Percentiles rank a stretch among this genome's conserved stretches.
These are phyloP conservation scores for Mycena vitilis DNA, from an alignment of 768 basidiomycete species.

Conservation along the genomic window DNA sequence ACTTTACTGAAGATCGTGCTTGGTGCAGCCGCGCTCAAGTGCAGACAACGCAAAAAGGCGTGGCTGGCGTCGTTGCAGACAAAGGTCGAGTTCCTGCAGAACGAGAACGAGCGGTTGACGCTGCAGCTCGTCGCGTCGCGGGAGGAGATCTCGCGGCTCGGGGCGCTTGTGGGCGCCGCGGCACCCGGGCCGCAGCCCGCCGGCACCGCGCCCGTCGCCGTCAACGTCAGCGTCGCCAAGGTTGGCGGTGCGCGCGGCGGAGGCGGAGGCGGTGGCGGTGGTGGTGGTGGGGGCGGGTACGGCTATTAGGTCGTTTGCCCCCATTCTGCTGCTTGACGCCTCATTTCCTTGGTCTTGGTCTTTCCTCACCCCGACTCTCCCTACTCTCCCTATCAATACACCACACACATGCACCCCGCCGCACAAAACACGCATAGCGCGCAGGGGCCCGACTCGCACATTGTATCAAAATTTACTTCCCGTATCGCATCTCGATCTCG, in stretches of 20 bases:
- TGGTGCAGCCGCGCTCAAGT: constrained; percentile 92
- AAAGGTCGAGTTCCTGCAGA: constrained; percentile 91
- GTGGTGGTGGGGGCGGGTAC: constrained; percentile 25
- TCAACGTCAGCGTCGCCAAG: constrained; percentile 31
- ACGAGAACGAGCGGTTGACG: constrained; percentile 95
- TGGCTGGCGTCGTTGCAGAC: constrained; percentile 94
- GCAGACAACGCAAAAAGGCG: constrained; percentile 98
- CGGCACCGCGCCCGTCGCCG: constrained; percentile 31
- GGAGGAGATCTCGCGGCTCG: constrained; percentile 91
- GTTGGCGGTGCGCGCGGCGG: constrained; percentile 1
- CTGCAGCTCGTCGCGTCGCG: constrained; percentile 87
- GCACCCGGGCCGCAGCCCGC: constrained; percentile 56
- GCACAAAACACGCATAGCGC: constrained; percentile 1
- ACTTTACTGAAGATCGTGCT: too few relatives aligned
- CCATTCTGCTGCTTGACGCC: too few relatives aligned
- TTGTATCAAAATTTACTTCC: too few relatives aligned
- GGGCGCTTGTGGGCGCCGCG: constrained; percentile 74
- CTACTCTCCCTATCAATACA: not conserved
- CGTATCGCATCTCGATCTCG: too few relatives aligned
- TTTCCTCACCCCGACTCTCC: not conserved
- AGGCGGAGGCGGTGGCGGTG: not conserved
- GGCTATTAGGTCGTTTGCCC: constrained; percentile 7
- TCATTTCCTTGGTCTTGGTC: not conserved
- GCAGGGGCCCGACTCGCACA: not conserved
- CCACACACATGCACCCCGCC: not conserved